A percentile compares a stretch with the other conserved stretches of the same genome.
These are phyloP conservation scores for Picea engelmannii DNA, from an alignment of 83 land plant species.

Conservation along the genomic window DNA sequence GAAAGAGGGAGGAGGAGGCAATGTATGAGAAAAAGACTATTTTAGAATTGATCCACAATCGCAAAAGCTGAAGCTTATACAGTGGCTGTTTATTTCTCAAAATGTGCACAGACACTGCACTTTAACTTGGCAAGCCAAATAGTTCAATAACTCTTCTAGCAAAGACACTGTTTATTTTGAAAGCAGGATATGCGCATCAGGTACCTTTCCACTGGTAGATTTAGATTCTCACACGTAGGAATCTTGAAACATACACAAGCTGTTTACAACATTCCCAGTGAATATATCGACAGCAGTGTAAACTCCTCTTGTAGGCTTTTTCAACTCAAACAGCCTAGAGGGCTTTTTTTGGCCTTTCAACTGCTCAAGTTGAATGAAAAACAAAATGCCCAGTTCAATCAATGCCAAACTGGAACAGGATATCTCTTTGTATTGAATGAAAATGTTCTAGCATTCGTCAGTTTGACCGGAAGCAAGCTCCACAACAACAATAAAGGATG, in stretches of 20 bases:
- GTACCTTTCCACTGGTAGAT: too few relatives aligned
- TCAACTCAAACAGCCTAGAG: not conserved
- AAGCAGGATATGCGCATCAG: too few relatives aligned
- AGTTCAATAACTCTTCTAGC: too few relatives aligned
- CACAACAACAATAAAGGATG: conserved; percentile 63
- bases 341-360: not conserved
- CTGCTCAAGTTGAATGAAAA: not conserved
- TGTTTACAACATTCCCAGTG: not conserved
- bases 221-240: too few relatives aligned
- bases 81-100: too few relatives aligned
- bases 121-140: too few relatives aligned
- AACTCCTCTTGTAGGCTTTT: not conserved
- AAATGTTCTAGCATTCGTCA: conserved; percentile 17
- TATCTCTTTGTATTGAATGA: not conserved
- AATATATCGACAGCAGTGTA: not conserved
- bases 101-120: too few relatives aligned
- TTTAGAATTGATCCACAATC: not conserved
- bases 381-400: not conserved
- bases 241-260: too few relatives aligned
- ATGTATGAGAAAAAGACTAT: too few relatives aligned
- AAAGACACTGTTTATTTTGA: too few relatives aligned
- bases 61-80: not conserved
- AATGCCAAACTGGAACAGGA: not conserved
- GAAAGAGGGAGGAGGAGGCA: too few relatives aligned
- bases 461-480: conserved; percentile 69